Evolutionary conservation across 2,329 filamentous ascomycete species (phyloP), one percentile per base, ranked within the genome.

Genomic region (Incumbomyces lentus): DNA sequence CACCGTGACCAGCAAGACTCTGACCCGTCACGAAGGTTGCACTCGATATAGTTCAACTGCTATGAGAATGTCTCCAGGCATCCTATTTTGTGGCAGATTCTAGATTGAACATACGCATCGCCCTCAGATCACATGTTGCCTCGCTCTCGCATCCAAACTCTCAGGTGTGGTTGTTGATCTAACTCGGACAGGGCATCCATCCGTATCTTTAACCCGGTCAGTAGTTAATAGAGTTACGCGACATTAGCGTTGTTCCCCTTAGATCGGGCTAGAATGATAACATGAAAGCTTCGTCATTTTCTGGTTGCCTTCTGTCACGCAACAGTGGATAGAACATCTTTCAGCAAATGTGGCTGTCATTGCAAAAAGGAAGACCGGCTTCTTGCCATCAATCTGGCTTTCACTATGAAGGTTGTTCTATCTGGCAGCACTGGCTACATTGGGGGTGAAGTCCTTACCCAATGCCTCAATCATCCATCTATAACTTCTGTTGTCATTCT

Each of bases 401-500:
- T 6, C 37, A 44, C 47, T 10, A 79, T 81, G 76, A 79, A 80
- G 58, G 64, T 81, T 55, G 71, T 82, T 49, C 63, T 82, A 31
- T 69, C 73, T 6, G 78, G 78, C 40, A 66, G 66, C 17, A 81
- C 76, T n/a, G 78, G 78, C 52, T 70, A 71, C 55, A 68, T 79
- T 47, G 78, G 78, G 46, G 57, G 63, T 26, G 72, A 74, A 55
- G 67, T 79, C 26, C 67, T 81, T 44, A 59, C 63, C 7, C 69
- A 73, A 53, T 74, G 71, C 56, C 67, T 81, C 45, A 55, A 58
- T 3, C 65, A 73, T 56, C 62, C 68, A 14, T 62, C 62, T 54
- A 74, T 82, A 60, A 71, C 68, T 2, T 71, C 70, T 17, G 61
- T 78, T 32, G 60, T 75, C 44, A 68, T 72, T 14, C 63, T 80